Conservation (phyloP, 2,329 filamentous ascomycete genomes). For the Uncinocarpus reesii region DNA sequence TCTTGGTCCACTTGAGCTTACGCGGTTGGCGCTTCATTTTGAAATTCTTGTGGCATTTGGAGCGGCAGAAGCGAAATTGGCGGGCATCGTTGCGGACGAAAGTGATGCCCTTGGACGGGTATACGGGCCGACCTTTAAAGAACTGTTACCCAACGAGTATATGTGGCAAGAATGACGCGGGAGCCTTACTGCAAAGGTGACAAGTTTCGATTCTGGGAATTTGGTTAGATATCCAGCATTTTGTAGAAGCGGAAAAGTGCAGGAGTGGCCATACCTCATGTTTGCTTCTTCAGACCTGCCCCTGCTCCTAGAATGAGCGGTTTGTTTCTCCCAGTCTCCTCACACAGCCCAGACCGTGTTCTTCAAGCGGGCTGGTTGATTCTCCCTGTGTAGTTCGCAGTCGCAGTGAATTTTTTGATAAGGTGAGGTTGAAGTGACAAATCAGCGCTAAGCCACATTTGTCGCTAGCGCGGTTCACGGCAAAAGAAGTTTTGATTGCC, state of each 20-base stretch:
- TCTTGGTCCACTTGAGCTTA: slow-evolving; percentile 96
- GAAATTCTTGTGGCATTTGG: slow-evolving; percentile 66
- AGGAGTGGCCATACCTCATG: slow-evolving; percentile 11
- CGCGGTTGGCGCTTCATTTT: slow-evolving; percentile 98
- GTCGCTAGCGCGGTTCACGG: neutral
- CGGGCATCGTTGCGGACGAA: slow-evolving; percentile 59
- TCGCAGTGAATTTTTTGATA: slow-evolving; percentile 3
- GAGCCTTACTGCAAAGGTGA: slow-evolving; percentile 66
- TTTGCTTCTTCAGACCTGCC: neutral
- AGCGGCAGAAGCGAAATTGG: slow-evolving; percentile 57
- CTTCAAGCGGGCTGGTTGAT: neutral
- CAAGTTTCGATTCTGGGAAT: slow-evolving; percentile 48
- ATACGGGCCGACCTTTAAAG: too few relatives aligned
- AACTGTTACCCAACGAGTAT: too few relatives aligned
- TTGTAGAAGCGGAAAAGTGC: neutral
- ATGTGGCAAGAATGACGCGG: too few relatives aligned
- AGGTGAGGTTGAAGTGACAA: slow-evolving; percentile 4
- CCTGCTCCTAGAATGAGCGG: neutral
- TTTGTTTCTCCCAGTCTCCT: neutral
- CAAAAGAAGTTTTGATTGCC: neutral
- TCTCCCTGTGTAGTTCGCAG: neutral
- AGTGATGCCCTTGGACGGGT: slow-evolving; percentile 56
- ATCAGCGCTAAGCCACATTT: slow-evolving; percentile 1
- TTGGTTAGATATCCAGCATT: neutral
- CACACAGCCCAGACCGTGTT: neutral